phyloP scores from a whole-genome alignment of 2,329 filamentous ascomycete genomes.

The Sporothrix curviconia region DNA sequence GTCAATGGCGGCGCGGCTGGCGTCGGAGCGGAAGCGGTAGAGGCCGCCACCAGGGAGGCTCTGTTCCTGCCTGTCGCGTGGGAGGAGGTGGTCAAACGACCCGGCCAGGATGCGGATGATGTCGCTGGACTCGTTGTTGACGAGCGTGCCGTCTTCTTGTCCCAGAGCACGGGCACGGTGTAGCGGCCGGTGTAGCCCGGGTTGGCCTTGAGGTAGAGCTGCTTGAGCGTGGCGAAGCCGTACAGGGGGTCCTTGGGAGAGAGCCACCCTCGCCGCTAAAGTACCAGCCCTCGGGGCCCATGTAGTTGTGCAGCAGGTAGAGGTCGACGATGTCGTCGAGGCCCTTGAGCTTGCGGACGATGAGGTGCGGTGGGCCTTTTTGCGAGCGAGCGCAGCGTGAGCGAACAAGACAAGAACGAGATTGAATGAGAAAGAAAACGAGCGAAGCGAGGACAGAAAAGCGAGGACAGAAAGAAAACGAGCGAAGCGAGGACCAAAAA shows the following conservation, averaged over 20 bases:
- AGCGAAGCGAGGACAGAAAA: too few species aligned
- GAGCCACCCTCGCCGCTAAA: conserved; percentile 39
- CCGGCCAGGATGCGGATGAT: conserved; percentile 79
- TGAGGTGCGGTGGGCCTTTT: conserved; percentile 70
- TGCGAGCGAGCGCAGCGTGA: too few species aligned
- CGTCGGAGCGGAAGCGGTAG: conserved; percentile 38
- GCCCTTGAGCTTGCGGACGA: conserved; percentile 66
- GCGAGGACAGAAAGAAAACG: neutral
- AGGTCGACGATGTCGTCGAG: conserved; percentile 62
- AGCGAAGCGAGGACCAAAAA: too few species aligned
- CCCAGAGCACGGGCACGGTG: conserved; percentile 68
- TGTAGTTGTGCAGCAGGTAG: conserved; percentile 62
- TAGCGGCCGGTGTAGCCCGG: conserved; percentile 62
- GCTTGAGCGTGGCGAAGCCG: conserved; percentile 57
- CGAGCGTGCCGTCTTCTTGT: conserved; percentile 62
- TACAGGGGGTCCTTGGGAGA: conserved; percentile 55
- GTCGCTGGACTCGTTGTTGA: conserved; percentile 77
- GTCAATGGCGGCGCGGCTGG: conserved; percentile 52
- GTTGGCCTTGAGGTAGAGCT: conserved; percentile 65
- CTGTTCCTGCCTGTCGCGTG: conserved; percentile 44
- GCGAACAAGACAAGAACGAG: neutral
- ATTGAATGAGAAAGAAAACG: neutral
- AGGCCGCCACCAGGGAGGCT: conserved; percentile 46
- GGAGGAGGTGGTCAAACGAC: conserved; percentile 59
- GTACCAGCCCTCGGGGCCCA: conserved; percentile 53